Evolutionary conservation across 148 eudicot species (phyloP), one percentile per base, ranked within the genome.

Genomic region (Fagopyrum esculentum): DNA sequence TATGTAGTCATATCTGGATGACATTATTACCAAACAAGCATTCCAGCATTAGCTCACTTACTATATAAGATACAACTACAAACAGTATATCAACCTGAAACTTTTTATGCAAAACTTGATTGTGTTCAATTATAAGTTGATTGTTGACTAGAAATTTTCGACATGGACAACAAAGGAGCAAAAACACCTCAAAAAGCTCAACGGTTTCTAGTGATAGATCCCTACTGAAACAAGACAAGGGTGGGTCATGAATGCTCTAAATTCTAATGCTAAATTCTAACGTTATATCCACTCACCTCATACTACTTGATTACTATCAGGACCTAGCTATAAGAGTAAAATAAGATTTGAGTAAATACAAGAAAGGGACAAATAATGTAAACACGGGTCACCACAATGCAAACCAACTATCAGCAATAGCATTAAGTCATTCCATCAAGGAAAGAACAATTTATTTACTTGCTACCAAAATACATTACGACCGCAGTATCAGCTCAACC

Each of bases 401-500:
- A 30, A 30, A 59, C 66, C 35, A 59, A 64, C 7, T 40, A 17
- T 64, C 70, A 64, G 46, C 70, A 64, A 64, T 64, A 43, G 46
- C 70, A 64, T 35, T 35, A 64, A 64, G 43, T 61, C 4, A 26
- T 61, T 61, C 13, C 46, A 64, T 46, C 45, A 12, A 64, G 70
- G 16, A 46, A 64, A 46, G 45, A 45, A 13, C 5, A 64, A 64
- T 12, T 40, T 40, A 64, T n/a, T 64, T 35, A 64, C 19, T 40
- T 40, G 17, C 8, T 64, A 40, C 3, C 70, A 64, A 64, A 30
- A 30, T 30, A 30, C 35, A 30, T 64, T 13, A 64, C 40, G 46
- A 64, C 70, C 35, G 45, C 46, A 64, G 47, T 40, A 40, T 12
- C 46, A 64, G 17, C 70, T 64, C 70, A 64, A 64, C 70, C 70